phyloP scores from a whole-genome alignment of 331 rosid genomes.

The Acacia concinna region DNA sequence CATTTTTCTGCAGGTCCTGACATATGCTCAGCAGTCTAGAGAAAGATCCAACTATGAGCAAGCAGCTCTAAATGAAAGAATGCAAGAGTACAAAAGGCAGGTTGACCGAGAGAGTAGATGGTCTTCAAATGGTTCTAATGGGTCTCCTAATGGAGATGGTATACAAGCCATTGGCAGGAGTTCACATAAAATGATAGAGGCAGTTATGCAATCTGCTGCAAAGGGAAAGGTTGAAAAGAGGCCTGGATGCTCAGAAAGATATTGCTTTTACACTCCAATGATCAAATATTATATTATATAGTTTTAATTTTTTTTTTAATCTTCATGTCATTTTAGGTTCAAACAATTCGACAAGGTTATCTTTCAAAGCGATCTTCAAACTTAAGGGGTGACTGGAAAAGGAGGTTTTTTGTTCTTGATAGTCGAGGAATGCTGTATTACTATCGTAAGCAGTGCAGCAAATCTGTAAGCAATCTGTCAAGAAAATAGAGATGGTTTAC shows the following conservation, averaged over 20 bases:
- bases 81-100: constrained; percentile 96
- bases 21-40: constrained; percentile 98
- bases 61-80: constrained; percentile 96
- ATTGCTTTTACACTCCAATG: constrained; percentile 1
- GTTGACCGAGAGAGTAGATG: constrained; percentile 96
- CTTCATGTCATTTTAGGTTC: constrained; percentile 60
- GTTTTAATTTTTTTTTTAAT: background rate
- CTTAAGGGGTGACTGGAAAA: constrained; percentile 98
- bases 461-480: constrained; percentile 68
- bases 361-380: constrained; percentile 98
- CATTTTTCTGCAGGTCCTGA: constrained; percentile 74
- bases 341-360: constrained; percentile 99
- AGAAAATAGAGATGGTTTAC: constrained; percentile 31
- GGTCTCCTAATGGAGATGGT: constrained; percentile 99
- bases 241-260: constrained; percentile 17
- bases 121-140: constrained; percentile 88
- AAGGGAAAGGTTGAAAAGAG: constrained; percentile 83
- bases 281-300: background rate
- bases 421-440: constrained; percentile 98
- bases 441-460: constrained; percentile 90
- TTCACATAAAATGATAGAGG: constrained; percentile 99
- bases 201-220: constrained; percentile 99
- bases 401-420: constrained; percentile 99
- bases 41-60: constrained; percentile 98
- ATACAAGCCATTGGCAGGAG: constrained; percentile 99